Evolutionary conservation across 2,329 filamentous ascomycete genomes (phyloP), one percentile per base, ranked within the genome.

Genomic region (Ophiostoma fasciatum): DNA sequence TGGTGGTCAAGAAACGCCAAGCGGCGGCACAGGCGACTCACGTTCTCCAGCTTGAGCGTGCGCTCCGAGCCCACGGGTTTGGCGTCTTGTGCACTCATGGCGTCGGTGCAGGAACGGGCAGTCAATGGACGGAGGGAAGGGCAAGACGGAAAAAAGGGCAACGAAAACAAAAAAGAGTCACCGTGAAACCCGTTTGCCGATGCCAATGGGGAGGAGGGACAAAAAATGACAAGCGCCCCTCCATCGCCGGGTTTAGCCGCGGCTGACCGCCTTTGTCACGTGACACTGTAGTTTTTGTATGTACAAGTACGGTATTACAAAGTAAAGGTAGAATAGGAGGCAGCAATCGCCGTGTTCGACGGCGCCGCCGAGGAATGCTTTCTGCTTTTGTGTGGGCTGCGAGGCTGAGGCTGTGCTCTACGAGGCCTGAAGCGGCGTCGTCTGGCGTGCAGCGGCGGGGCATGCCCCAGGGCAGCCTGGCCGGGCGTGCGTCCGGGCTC

Each of bases 1-100:
- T 26, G 6, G 19, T 3, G 17, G 20, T 35, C 10, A 31, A 14
- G 5, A 12, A 30, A 18, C 10, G 5, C 26, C 28, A 6, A 11
- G 27, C 5, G 15, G 5, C n/a, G 33, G 8, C 8, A 22, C 12
- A 12, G n/a, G 10, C 7, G 13, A 58, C 63, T 38, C 58, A 64
- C 66, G 23, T 45, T 45, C 28, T 45, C 43, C 28, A 45, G 34
- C 41, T 45, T 45, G 26, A 45, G 39, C 35, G 43, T 45, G 28
- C 43, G 40, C 38, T 37, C 42, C 20, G 42, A 40, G 40, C 31
- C 42, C 18, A 29, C 38, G 30, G 19, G 30, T 12, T 38, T 39
- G 11, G 31, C 20, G 23, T 44, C 42, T 35, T 42, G 36, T 22
- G 21, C 38, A 23, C 31, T 33, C 41, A 42, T 42, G 37, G 31